A percentile compares a stretch with the other conserved stretches of the same genome.
Evolutionary conservation across 345 rosid species (phyloP).

Genomic region (Citrus cavaleriei): DNA sequence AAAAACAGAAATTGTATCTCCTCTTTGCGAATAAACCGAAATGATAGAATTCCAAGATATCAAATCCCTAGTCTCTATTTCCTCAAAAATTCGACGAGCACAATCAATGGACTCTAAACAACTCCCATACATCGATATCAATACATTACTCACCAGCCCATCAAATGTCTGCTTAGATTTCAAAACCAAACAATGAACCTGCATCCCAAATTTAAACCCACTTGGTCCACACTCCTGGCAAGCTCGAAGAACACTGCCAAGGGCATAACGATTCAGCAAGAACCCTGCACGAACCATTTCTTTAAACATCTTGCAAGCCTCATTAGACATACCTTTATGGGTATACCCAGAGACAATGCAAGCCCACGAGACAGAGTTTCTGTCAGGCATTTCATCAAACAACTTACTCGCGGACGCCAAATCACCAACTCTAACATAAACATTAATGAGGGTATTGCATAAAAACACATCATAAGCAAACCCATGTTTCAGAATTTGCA

Average conservation of each 20-base stretch:
- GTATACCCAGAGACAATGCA: constrained; percentile 72
- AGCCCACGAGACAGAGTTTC: constrained; percentile 75
- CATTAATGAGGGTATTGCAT: constrained; percentile 65
- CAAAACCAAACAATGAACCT: constrained; percentile 62
- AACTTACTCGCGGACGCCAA: constrained; percentile 46
- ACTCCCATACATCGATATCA: constrained; percentile 78
- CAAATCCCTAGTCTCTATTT: constrained; percentile 48
- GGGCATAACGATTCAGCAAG: constrained; percentile 56
- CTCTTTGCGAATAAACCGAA: constrained; percentile 63
- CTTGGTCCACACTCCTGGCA: constrained; percentile 49
- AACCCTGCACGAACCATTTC: constrained; percentile 49
- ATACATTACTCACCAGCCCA: constrained; percentile 54
- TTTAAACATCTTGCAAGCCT: constrained; percentile 51
- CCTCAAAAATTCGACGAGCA: constrained; percentile 62
- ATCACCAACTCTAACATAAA: constrained; percentile 41
- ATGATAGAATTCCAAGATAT: constrained; percentile 77
- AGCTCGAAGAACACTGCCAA: constrained; percentile 68
- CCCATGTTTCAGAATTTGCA: constrained; percentile 46
- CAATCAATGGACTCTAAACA: constrained; percentile 28
- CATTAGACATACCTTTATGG: constrained; percentile 44
- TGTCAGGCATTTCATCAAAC: constrained; percentile 75
- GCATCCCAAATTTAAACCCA: constrained; percentile 59
- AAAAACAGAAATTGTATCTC: constrained; percentile 49
- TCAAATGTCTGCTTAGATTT: constrained; percentile 56
- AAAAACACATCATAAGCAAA: constrained; percentile 49